A percentile compares a stretch with the other conserved stretches of the same genome.
These are phyloP conservation scores for Alternaria consortialis DNA, from an alignment of 2,329 filamentous ascomycete species.

Conservation along the genomic window DNA sequence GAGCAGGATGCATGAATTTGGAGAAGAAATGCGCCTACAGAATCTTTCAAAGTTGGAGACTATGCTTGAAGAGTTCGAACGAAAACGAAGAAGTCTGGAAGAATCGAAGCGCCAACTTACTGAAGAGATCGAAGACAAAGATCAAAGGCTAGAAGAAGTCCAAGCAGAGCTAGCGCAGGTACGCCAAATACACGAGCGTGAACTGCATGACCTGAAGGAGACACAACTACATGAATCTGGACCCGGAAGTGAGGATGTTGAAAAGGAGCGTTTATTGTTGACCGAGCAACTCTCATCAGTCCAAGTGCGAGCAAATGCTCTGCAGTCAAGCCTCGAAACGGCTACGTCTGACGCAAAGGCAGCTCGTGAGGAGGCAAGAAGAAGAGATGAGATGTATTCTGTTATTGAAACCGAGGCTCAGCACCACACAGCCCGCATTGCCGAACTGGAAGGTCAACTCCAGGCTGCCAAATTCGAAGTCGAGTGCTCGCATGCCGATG, in stretches of 20 bases:
- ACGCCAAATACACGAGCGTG: slow-evolving; percentile 8
- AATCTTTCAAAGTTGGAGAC: slow-evolving; percentile 37
- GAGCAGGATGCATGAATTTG: slow-evolving; percentile 36
- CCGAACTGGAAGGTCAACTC: slow-evolving; percentile 35
- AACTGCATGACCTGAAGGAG: slow-evolving; percentile 16
- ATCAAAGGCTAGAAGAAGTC: slow-evolving; percentile 9
- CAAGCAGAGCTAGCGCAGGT: slow-evolving; percentile 6
- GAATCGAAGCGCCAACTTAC: slow-evolving; percentile 10
- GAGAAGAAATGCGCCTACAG: slow-evolving; percentile 39
- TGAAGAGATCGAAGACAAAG: slow-evolving; percentile 11
- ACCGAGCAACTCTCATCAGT: slow-evolving; percentile 34
- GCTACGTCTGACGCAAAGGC: slow-evolving; percentile 38
- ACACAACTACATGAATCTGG: slow-evolving; percentile 4
- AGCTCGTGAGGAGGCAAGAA: slow-evolving; percentile 36
- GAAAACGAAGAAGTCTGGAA: slow-evolving; percentile 9
- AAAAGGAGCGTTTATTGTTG: slow-evolving; percentile 22
- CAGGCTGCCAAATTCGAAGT: slow-evolving; percentile 36
- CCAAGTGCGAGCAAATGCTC: slow-evolving; percentile 35
- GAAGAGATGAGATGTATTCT: slow-evolving; percentile 16
- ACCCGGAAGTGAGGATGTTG: slow-evolving; percentile 5
- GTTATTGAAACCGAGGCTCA: slow-evolving; percentile 18
- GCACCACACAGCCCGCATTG: slow-evolving; percentile 21
- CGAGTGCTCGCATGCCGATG: slow-evolving; percentile 37
- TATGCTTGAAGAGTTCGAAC: slow-evolving; percentile 31
- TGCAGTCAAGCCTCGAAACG: slow-evolving; percentile 37